phyloP scores from a whole-genome alignment of 129 eudicot species.

The Saussurea involucrata region DNA sequence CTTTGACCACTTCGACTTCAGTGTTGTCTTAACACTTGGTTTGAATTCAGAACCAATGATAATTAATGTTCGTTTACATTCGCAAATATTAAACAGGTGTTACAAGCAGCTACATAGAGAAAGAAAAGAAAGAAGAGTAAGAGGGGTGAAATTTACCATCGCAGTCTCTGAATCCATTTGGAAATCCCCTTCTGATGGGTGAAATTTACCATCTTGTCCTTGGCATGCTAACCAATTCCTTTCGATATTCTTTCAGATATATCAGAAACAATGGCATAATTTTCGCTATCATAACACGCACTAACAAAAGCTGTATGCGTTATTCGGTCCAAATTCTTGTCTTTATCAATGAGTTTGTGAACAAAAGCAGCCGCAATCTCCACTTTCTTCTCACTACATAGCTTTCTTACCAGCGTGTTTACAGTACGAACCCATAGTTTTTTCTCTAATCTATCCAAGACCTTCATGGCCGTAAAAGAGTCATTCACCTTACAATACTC shows the following conservation, averaged over 20 bases:
- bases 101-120: background rate
- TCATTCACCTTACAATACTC: conserved; percentile 72
- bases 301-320: conserved; percentile 74
- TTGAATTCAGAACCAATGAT: background rate
- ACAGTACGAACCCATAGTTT: conserved; percentile 76
- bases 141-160: background rate
- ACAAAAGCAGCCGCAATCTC: conserved; percentile 62
- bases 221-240: conserved; percentile 40
- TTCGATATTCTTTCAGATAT: conserved; percentile 56
- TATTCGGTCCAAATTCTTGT: conserved; percentile 52
- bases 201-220: background rate
- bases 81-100: background rate
- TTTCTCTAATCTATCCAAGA: conserved; percentile 69
- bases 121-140: conserved; percentile 7
- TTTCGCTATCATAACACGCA: conserved; percentile 73
- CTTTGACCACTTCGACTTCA: background rate
- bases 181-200: background rate
- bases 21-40: background rate
- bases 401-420: conserved; percentile 67
- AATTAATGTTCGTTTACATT: background rate
- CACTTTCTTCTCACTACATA: conserved; percentile 80
- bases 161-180: background rate
- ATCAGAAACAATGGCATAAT: conserved; percentile 70
- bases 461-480: conserved; percentile 41
- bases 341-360: conserved; percentile 54